Percentiles rank a stretch among this genome's conserved stretches.
phyloP scores from a whole-genome alignment of 306 rosid species.

The Coriaria nepalensis region DNA sequence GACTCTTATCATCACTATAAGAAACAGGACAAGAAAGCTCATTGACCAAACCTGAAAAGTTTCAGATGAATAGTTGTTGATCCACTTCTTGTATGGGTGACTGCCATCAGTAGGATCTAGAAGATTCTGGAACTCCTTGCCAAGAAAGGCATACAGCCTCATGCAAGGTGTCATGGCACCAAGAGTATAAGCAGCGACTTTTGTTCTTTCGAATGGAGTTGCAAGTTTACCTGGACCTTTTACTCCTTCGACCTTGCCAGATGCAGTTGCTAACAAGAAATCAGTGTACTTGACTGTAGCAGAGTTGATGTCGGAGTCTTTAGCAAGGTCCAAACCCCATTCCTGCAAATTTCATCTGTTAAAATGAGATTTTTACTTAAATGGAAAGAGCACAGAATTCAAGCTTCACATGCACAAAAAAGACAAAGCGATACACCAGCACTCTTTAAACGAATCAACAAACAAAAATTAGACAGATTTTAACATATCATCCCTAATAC shows the following conservation, averaged over 20 bases:
- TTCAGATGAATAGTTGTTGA: constrained; percentile 60
- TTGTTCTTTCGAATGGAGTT: constrained; percentile 96
- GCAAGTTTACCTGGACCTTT: constrained; percentile 90
- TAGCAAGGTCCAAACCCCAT: constrained; percentile 58
- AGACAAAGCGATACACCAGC: too few species aligned
- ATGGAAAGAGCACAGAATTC: too few species aligned
- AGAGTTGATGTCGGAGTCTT: constrained; percentile 43
- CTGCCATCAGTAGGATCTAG: constrained; percentile 22
- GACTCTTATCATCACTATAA: constrained; percentile 12
- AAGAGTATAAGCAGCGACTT: constrained; percentile 87
- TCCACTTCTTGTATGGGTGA: constrained; percentile 89
- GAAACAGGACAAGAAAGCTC: constrained; percentile 18
- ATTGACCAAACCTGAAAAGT: constrained; percentile 63
- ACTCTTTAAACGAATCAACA: too few species aligned
- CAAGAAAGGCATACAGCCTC: constrained; percentile 86
- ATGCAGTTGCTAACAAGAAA: constrained; percentile 88
- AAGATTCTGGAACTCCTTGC: constrained; percentile 53
- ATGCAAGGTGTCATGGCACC: constrained; percentile 98
- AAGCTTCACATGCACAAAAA: too few species aligned
- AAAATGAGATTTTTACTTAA: too few species aligned
- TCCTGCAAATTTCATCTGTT: constrained; percentile 38
- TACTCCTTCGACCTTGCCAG: constrained; percentile 85
- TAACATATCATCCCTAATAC: too few species aligned
- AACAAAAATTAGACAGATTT: too few species aligned
- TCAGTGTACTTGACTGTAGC: constrained; percentile 78